Evolutionary conservation across 1,139 yeast species (phyloP).

Genomic region (Magnusiomyces suaveolens): DNA sequence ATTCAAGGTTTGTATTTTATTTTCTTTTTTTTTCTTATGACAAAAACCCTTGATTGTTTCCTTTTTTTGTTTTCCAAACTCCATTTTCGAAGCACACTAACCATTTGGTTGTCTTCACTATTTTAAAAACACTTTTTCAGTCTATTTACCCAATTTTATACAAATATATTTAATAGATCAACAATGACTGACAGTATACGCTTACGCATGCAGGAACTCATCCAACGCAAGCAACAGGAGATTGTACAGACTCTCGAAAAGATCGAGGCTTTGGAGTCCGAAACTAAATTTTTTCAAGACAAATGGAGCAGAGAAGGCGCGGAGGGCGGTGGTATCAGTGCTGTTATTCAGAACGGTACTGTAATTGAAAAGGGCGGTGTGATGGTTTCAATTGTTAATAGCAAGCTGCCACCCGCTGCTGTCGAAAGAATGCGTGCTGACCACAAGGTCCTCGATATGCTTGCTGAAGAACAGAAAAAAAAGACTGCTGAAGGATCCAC

Average conservation of each 20-base stretch:
- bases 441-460: slow-evolving; percentile 58
- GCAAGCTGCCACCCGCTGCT: slow-evolving; percentile 77
- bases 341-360: slow-evolving; percentile 81
- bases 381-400: slow-evolving; percentile 82
- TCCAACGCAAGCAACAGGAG: slow-evolving; percentile 70
- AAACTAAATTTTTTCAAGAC: slow-evolving; percentile 53
- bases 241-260: slow-evolving; percentile 67
- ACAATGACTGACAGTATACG: slow-evolving; percentile 17
- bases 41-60: too few relatives aligned
- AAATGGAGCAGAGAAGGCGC: slow-evolving; percentile 76
- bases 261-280: slow-evolving; percentile 42
- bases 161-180: not conserved
- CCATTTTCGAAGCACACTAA: too few relatives aligned
- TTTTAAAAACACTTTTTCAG: too few relatives aligned
- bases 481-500: not conserved
- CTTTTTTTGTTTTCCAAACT: too few relatives aligned
- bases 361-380: slow-evolving; percentile 95
- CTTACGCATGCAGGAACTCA: slow-evolving; percentile 61
- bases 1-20: too few relatives aligned
- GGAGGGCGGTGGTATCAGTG: slow-evolving; percentile 86
- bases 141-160: too few relatives aligned
- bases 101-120: not conserved
- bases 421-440: slow-evolving; percentile 81
- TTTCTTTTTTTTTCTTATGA: too few relatives aligned
- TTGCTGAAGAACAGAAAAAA: slow-evolving; percentile 41